Conservation (phyloP, 2,329 filamentous ascomycete genomes). For the Alternaria infectoria region DNA sequence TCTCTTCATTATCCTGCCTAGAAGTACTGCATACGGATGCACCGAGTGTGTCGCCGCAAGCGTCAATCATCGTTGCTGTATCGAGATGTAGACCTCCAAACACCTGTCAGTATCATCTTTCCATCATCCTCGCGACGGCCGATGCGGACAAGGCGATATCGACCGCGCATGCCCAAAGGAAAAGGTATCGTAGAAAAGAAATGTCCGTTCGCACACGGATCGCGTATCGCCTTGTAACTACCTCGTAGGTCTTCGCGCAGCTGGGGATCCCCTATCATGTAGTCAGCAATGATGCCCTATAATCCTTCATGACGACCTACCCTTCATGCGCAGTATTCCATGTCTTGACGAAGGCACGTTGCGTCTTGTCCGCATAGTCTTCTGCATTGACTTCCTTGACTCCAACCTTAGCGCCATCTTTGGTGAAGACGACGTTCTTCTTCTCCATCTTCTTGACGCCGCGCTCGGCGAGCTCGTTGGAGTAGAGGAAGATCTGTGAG, state of each 20-base stretch:
- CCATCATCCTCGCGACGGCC: neutral
- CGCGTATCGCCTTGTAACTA: neutral
- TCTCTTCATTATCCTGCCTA: neutral
- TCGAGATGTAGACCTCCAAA: neutral
- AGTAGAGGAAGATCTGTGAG: slow-evolving; percentile 67
- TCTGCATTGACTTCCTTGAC: slow-evolving; percentile 73
- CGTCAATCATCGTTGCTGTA: neutral
- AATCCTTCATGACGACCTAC: neutral
- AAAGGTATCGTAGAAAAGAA: neutral
- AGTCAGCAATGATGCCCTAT: neutral
- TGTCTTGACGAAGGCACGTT: slow-evolving; percentile 63
- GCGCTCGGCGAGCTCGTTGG: slow-evolving; percentile 68
- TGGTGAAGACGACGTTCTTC: slow-evolving; percentile 77
- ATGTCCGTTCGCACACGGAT: neutral
- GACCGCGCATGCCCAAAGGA: neutral
- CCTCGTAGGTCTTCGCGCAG: neutral
- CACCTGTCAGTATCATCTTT: neutral
- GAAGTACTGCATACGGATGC: neutral
- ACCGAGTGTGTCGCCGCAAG: neutral
- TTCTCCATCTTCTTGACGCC: slow-evolving; percentile 74
- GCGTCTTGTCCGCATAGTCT: slow-evolving; percentile 75
- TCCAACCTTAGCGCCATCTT: slow-evolving; percentile 74
- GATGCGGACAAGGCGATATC: neutral
- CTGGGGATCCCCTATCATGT: neutral
- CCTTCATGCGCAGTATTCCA: slow-evolving; percentile 52